These are phyloP conservation scores for Astrocystis sublimbata DNA, from an alignment of 495 filamentous ascomycete species.

Conservation along the genomic window DNA sequence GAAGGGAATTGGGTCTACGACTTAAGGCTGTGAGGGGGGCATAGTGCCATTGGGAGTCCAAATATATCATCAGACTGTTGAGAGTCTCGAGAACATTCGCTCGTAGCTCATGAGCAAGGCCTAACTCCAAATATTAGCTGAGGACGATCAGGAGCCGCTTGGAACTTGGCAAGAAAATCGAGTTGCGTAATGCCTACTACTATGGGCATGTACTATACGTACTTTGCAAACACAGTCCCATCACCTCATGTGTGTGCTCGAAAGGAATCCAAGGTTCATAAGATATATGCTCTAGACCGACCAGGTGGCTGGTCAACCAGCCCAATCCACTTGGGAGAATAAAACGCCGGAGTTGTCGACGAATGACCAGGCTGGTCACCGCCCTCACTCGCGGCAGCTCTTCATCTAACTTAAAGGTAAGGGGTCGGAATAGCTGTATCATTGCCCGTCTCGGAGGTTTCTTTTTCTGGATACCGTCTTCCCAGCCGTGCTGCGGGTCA, in stretches of 20 bases:
- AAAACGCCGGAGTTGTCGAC: slow-evolving; percentile 28
- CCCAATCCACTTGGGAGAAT: slow-evolving; percentile 14
- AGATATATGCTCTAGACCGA: not conserved
- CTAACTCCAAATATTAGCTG: not conserved
- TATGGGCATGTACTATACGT: not conserved
- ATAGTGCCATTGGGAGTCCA: not conserved
- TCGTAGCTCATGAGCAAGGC: not conserved
- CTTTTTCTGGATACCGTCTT: not conserved
- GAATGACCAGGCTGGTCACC: slow-evolving; percentile 24
- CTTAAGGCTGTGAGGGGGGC: too few species aligned
- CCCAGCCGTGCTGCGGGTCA: not conserved
- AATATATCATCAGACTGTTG: not conserved
- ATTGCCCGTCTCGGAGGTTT: not conserved
- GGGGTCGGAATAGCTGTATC: not conserved
- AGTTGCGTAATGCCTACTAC: not conserved
- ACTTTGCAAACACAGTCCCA: not conserved
- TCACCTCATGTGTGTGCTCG: not conserved
- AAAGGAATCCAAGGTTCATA: not conserved
- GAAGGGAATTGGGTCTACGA: too few species aligned
- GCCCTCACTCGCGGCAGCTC: slow-evolving; percentile 6
- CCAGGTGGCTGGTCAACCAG: slow-evolving; percentile 7
- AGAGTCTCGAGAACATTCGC: not conserved
- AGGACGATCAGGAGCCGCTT: not conserved
- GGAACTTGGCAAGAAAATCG: not conserved
- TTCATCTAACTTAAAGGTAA: not conserved